A percentile compares a stretch with the other conserved stretches of the same genome.
phyloP scores from a whole-genome alignment of 768 basidiomycete species.

The Phaeotremella skinneri region DNA sequence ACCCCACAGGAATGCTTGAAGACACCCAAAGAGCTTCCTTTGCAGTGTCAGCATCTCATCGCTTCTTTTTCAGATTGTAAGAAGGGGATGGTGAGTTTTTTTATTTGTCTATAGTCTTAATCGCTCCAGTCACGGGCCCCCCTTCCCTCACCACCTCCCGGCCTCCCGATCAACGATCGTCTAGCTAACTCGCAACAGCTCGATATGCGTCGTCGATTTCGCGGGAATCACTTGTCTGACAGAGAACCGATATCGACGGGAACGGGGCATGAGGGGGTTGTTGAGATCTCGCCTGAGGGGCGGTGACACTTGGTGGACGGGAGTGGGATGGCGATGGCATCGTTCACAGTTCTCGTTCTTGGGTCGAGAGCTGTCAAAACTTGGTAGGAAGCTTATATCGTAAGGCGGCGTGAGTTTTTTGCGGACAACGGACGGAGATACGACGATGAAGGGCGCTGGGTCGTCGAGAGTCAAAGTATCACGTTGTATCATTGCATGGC shows the following conservation, averaged over 20 bases:
- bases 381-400: too few relatives aligned
- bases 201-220: conserved; percentile 49
- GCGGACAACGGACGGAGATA: background rate
- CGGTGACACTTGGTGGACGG: background rate
- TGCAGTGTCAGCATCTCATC: conserved; percentile 49
- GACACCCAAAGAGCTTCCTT: conserved; percentile 38
- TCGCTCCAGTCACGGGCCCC: background rate
- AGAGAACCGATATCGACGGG: conserved; percentile 16
- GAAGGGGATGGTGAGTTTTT: conserved; percentile 48
- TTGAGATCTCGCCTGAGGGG: conserved; percentile 4
- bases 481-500: too few relatives aligned
- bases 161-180: background rate
- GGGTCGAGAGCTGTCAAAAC: too few relatives aligned
- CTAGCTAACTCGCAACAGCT: conserved; percentile 25
- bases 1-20: conserved; percentile 47
- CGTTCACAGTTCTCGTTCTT: background rate
- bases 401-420: too few relatives aligned
- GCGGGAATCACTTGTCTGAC: conserved; percentile 46
- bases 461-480: background rate
- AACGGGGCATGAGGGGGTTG: conserved; percentile 3
- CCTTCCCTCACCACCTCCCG: background rate
- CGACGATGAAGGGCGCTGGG: background rate
- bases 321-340: background rate
- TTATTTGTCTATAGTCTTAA: background rate
- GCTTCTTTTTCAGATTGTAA: conserved; percentile 48